Conservation (phyloP, 305 asterid species). For the Solanum aculeatissimum region DNA sequence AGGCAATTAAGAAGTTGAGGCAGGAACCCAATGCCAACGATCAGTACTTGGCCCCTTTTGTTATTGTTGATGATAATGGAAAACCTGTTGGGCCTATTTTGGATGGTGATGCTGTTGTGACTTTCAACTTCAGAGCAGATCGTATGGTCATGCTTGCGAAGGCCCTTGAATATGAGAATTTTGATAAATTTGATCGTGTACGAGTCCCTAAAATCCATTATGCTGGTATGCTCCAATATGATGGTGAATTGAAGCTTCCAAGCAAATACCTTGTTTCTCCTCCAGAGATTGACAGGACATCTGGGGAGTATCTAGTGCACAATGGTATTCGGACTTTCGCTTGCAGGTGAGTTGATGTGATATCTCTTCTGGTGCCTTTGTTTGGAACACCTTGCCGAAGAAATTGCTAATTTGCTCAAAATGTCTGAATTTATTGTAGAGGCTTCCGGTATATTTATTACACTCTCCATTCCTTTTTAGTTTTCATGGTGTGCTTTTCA, state of each 20-base stretch:
- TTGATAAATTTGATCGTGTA: slow-evolving; percentile 82
- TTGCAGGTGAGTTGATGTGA: slow-evolving; percentile 56
- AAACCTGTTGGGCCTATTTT: slow-evolving; percentile 90
- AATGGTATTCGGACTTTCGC: slow-evolving; percentile 87
- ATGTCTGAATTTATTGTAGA: not conserved
- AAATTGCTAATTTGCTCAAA: not conserved
- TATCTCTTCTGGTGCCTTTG: not conserved
- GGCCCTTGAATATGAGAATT: slow-evolving; percentile 78
- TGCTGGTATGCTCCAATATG: slow-evolving; percentile 98
- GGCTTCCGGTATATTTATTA: not conserved
- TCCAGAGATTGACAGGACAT: slow-evolving; percentile 89
- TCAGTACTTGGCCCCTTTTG: slow-evolving; percentile 87
- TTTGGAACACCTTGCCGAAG: not conserved
- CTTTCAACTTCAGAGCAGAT: slow-evolving; percentile 90
- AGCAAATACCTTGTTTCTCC: slow-evolving; percentile 84
- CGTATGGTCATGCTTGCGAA: slow-evolving; percentile 92
- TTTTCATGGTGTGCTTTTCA: too few relatives aligned
- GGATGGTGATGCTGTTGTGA: slow-evolving; percentile 97
- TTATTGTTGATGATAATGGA: slow-evolving; percentile 71
- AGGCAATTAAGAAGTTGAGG: slow-evolving; percentile 86
- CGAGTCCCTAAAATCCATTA: slow-evolving; percentile 74
- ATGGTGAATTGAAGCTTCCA: slow-evolving; percentile 95
- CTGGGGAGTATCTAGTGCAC: slow-evolving; percentile 81
- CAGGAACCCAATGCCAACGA: slow-evolving; percentile 52
- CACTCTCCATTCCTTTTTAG: too few relatives aligned